Evolutionary conservation across 345 rosid species (phyloP).

Genomic region (Salix purpurea): DNA sequence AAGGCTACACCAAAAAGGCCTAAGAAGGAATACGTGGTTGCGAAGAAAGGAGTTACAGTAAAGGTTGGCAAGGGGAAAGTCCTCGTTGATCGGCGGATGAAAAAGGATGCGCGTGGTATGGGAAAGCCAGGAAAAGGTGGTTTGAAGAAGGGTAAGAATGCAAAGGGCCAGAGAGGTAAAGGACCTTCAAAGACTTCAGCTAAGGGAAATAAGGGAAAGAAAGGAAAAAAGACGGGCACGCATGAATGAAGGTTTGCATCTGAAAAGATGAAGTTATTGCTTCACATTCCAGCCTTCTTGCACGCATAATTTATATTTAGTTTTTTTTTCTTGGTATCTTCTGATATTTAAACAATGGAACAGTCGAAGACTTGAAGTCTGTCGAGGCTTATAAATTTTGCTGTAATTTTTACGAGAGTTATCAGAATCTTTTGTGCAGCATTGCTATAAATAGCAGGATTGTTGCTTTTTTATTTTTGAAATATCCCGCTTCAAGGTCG

Average conservation of each 20-base stretch:
- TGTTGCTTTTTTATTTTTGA: too few species aligned
- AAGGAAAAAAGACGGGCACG: slow-evolving; percentile 28
- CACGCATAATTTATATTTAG: too few species aligned
- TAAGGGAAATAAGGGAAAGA: slow-evolving; percentile 40
- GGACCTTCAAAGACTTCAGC: slow-evolving; percentile 35
- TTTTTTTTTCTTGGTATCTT: too few species aligned
- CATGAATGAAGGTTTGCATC: slow-evolving; percentile 9
- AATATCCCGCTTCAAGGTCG: too few species aligned
- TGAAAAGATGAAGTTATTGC: too few species aligned
- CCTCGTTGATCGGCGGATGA: slow-evolving; percentile 81
- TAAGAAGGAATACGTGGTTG: slow-evolving; percentile 73
- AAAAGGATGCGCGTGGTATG: slow-evolving; percentile 57
- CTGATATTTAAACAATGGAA: too few species aligned
- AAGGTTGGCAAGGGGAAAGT: slow-evolving; percentile 82
- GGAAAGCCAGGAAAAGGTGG: slow-evolving; percentile 54
- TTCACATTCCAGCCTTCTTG: too few species aligned
- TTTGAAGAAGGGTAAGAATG: slow-evolving; percentile 49
- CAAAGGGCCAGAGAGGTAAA: slow-evolving; percentile 41
- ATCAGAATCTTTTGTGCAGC: too few species aligned
- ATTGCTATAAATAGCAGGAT: too few species aligned
- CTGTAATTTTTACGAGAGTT: too few species aligned
- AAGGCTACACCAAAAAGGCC: slow-evolving; percentile 67
- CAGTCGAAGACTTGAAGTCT: too few species aligned
- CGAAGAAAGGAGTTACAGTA: slow-evolving; percentile 86
- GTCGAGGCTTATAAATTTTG: too few species aligned